phyloP scores from a whole-genome alignment of 73 alveolate genomes.

The Paramecium pentaurelia region DNA sequence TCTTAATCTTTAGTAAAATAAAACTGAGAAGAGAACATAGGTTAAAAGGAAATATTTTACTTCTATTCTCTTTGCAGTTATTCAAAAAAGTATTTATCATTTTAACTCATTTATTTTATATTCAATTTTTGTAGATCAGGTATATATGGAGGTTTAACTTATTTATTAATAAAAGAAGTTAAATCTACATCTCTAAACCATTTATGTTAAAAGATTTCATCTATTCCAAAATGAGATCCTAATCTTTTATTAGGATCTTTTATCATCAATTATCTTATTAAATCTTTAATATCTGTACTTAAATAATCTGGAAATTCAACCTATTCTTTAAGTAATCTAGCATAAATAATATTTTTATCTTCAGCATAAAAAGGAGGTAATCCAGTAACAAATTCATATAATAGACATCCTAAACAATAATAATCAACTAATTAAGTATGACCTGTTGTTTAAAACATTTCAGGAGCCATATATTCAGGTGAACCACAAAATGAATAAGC shows the following conservation, averaged over 20 bases:
- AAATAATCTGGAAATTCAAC: conserved; percentile 16
- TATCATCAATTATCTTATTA: not conserved
- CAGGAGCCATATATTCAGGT: conserved; percentile 77
- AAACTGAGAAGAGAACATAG: not conserved
- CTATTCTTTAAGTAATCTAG: conserved; percentile 23
- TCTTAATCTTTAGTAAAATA: not conserved
- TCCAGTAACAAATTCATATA: conserved; percentile 74
- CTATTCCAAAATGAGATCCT: conserved; percentile 34
- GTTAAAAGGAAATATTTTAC: not conserved
- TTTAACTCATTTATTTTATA: not conserved
- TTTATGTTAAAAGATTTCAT: conserved; percentile 36
- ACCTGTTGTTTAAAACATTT: conserved; percentile 64
- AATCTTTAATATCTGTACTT: conserved; percentile 42
- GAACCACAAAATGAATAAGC: conserved; percentile 72
- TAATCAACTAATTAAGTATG: conserved; percentile 68
- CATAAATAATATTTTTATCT: conserved; percentile 44
- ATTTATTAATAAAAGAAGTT: not conserved
- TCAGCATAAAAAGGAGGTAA: conserved; percentile 76
- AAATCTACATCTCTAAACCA: conserved; percentile 53
- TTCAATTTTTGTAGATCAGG: conserved; percentile 16
- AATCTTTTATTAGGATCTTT: conserved; percentile 58
- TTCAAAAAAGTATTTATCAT: conserved; percentile 8
- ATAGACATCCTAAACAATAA: conserved; percentile 67
- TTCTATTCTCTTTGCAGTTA: not conserved
- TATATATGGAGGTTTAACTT: conserved; percentile 54